Base-by-base conservation (phyloP, 2,329 filamentous ascomycete genomes). In the Furcasterigmium sp. region DNA sequence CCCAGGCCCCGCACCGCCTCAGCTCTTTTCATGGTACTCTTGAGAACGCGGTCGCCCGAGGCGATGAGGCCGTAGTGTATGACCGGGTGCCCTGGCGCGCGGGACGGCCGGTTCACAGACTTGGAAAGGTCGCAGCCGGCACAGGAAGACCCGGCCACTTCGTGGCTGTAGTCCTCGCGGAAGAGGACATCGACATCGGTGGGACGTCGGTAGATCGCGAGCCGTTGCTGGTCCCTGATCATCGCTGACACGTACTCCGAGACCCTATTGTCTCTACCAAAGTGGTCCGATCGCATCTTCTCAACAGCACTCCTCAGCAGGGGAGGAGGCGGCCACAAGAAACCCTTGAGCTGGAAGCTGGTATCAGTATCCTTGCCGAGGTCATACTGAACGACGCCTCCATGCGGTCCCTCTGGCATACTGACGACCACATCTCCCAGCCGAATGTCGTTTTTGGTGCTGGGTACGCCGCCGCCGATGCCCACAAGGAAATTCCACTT, bases 401-500 rank as follows among this genome's bases (percentile, higher is more conserved):
- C 45, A 18, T 17, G 15, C 17, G 34, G 20, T 6, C 23, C 41
- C n/a, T 30, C 41, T 3, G 41, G 41, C 14, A 21, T 30, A 10
- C 41, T 41, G 2, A 54, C 48, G 1, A 52, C 52, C 0, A 55
- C 48, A 10, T 53, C 51, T 0, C 53, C 53, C 0, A 55, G 49
- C 0, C 51, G 40, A 5, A 52, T 41, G n/a, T 50, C 26, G 14
- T 20, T n/a, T 10, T 46, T 46, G 0, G 35, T 9, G n/a, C 41
- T 42, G 2, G 44, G 47, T 1, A 55, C 50, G 0, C 56, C 57
- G 1, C 52, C 54, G 2, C 52, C 57, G 15, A 53, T 56, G 11
- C 58, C 58, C 8, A 53, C 48, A 6, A 60, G 36, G 35, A 60
- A 50, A 3, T 52, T 43, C 49, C 48, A 55, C 32, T 48, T 42